phyloP scores from a whole-genome alignment of 257 asterid species.

The Solanum peruvianum region DNA sequence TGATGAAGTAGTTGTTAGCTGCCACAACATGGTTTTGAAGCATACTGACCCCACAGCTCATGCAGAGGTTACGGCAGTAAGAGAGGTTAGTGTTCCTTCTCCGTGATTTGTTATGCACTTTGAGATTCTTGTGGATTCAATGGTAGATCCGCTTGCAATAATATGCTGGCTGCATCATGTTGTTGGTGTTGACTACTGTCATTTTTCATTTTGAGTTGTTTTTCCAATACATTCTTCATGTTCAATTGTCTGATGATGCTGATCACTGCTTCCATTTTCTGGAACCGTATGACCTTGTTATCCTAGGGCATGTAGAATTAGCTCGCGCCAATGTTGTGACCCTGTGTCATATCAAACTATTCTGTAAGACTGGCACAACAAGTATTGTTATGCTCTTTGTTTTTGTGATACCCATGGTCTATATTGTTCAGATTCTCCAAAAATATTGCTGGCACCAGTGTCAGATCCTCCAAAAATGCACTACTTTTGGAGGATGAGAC shows the following conservation, averaged over 20 bases:
- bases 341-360: not conserved
- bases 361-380: not conserved
- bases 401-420: not conserved
- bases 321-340: not conserved
- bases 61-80: slow-evolving; percentile 96
- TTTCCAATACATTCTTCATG: not conserved
- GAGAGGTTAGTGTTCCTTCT: slow-evolving; percentile 63
- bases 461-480: not conserved
- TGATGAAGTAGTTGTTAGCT: slow-evolving; percentile 81
- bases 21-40: slow-evolving; percentile 82
- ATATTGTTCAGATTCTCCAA: not conserved
- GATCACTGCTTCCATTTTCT: not conserved
- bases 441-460: not conserved
- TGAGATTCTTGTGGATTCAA: not conserved
- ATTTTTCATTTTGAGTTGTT: not conserved
- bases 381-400: not conserved
- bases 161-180: not conserved
- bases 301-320: not conserved
- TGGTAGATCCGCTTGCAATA: not conserved
- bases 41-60: slow-evolving; percentile 95
- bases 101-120: not conserved
- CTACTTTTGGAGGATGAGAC: not conserved
- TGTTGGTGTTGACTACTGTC: not conserved
- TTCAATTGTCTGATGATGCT: not conserved
- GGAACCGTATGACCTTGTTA: not conserved